Percentiles rank a stretch among this genome's conserved stretches.
phyloP scores from a whole-genome alignment of 768 basidiomycete genomes.

The Phanerochaete carnosa region DNA sequence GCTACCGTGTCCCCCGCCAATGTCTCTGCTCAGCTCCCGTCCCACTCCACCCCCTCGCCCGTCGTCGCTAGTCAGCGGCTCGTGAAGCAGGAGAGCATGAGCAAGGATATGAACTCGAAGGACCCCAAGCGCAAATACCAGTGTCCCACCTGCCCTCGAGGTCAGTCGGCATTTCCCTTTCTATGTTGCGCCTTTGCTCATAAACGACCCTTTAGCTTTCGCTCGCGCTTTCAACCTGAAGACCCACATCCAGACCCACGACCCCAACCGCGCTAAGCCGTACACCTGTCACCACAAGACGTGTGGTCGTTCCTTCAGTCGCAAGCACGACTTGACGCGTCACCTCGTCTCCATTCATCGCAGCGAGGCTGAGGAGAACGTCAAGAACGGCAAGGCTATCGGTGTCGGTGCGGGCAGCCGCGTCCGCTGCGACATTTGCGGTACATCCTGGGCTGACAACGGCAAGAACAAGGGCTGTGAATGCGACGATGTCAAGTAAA shows the following conservation, averaged over 20 bases:
- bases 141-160: constrained; percentile 70
- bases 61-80: constrained; percentile 23
- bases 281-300: constrained; percentile 82
- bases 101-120: constrained; percentile 34
- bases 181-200: background rate
- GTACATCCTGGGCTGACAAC: constrained; percentile 62
- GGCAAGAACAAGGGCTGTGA: constrained; percentile 32
- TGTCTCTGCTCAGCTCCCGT: constrained; percentile 48
- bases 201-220: constrained; percentile 54
- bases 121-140: constrained; percentile 79
- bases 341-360: constrained; percentile 86
- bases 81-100: constrained; percentile 32
- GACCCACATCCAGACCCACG: constrained; percentile 93
- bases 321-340: constrained; percentile 91
- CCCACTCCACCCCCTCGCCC: constrained; percentile 36
- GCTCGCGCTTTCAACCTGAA: constrained; percentile 94
- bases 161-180: constrained; percentile 34
- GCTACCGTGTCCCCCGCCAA: constrained; percentile 55
- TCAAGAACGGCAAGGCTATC: constrained; percentile 43
- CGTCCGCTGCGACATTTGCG: constrained; percentile 72
- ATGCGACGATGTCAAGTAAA: constrained; percentile 43
- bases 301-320: constrained; percentile 88
- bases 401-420: constrained; percentile 65
- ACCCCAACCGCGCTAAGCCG: constrained; percentile 87
- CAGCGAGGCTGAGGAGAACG: constrained; percentile 41